phyloP scores from a whole-genome alignment of 805 yeast genomes.

The Tetrapisispora iriomotensis region DNA sequence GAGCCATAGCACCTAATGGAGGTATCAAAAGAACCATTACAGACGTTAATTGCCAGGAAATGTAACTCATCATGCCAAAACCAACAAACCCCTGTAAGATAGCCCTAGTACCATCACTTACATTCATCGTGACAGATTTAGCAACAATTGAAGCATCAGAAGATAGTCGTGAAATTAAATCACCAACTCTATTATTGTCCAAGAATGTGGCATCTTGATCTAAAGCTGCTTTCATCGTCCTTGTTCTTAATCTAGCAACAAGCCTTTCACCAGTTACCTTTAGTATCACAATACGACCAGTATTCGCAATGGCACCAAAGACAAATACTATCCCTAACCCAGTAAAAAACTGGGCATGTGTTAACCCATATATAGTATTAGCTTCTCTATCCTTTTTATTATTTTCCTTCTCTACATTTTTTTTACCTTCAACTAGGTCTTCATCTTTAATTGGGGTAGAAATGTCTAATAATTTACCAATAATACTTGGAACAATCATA shows the following conservation, averaged over 20 bases:
- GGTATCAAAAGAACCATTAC: constrained; percentile 77
- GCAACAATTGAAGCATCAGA: constrained; percentile 86
- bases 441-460: constrained; percentile 28
- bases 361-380: constrained; percentile 45
- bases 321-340: constrained; percentile 54
- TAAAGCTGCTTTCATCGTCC: constrained; percentile 65
- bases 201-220: constrained; percentile 84
- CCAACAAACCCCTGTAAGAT: constrained; percentile 78
- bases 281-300: constrained; percentile 66
- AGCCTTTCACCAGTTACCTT: constrained; percentile 77
- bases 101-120: constrained; percentile 87
- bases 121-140: constrained; percentile 74
- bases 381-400: constrained; percentile 23
- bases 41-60: constrained; percentile 72
- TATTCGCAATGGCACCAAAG: constrained; percentile 69
- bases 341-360: constrained; percentile 52
- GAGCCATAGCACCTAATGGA: constrained; percentile 68
- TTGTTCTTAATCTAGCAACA: constrained; percentile 73
- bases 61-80: constrained; percentile 81
- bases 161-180: constrained; percentile 76
- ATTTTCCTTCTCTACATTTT: constrained; percentile 13
- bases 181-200: constrained; percentile 86
- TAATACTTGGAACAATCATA: constrained; percentile 70
- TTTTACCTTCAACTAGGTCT: not conserved
- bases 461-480: constrained; percentile 79